Percentiles rank a stretch among this genome's conserved stretches.
Evolutionary conservation across 1,139 yeast genomes (phyloP).

Genomic region (Taphrina sp.): DNA sequence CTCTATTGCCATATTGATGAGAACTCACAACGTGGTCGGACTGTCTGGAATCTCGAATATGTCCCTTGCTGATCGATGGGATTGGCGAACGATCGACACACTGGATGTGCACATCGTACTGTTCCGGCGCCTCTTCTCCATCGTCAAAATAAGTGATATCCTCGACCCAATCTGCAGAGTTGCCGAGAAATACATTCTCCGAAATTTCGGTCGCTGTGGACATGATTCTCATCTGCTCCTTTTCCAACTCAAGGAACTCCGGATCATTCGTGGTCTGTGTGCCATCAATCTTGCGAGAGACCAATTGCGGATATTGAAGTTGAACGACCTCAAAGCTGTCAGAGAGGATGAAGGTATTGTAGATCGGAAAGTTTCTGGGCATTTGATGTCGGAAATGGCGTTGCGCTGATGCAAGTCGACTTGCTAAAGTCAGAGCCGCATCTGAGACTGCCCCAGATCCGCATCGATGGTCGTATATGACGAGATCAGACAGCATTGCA

Average conservation of each 20-base stretch:
- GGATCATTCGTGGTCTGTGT: slow-evolving; percentile 3
- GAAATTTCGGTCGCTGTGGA: slow-evolving; percentile 61
- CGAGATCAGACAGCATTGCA: slow-evolving; percentile 65
- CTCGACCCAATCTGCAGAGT: slow-evolving; percentile 54
- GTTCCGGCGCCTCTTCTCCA: slow-evolving; percentile 1
- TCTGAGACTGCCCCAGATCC: slow-evolving; percentile 39
- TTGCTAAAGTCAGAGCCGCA: slow-evolving; percentile 5
- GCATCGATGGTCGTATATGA: slow-evolving; percentile 56
- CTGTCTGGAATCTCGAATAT: slow-evolving; percentile 2
- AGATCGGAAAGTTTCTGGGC: slow-evolving; percentile 19
- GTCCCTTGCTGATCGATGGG: slow-evolving; percentile 39
- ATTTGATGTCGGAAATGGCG: not conserved
- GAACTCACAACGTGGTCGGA: slow-evolving; percentile 12
- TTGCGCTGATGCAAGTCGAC: slow-evolving; percentile 16
- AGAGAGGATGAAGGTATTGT: slow-evolving; percentile 36
- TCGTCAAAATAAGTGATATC: slow-evolving; percentile 25
- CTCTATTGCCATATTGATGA: too few species aligned
- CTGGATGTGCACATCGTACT: slow-evolving; percentile 19
- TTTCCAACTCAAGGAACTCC: slow-evolving; percentile 66
- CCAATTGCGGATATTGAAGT: slow-evolving; percentile 34
- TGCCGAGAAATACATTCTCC: slow-evolving; percentile 72
- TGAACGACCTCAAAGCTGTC: slow-evolving; percentile 39
- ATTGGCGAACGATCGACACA: slow-evolving; percentile 23
- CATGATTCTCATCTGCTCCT: slow-evolving; percentile 77
- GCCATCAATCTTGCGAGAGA: slow-evolving; percentile 36